phyloP scores from a whole-genome alignment of 805 yeast genomes.

The Ogataea trehaloabstinens region DNA sequence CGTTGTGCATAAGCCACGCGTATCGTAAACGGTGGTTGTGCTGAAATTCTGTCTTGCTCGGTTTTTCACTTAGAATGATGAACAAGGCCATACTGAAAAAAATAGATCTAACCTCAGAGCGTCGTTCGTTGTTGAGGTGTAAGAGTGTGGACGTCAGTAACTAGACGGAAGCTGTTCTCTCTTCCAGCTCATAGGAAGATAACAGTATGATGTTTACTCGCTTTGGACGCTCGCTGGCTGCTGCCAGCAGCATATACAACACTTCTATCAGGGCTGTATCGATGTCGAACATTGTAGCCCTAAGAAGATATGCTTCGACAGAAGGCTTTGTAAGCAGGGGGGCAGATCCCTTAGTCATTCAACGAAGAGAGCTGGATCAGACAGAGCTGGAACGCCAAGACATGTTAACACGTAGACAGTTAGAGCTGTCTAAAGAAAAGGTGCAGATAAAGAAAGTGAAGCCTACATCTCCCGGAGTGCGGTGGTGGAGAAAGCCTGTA shows the following conservation, averaged over 20 bases:
- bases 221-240: background rate
- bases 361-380: slow-evolving; percentile 40
- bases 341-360: slow-evolving; percentile 30
- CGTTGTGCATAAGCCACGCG: slow-evolving; percentile 26
- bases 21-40: slow-evolving; percentile 8
- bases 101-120: too few species aligned
- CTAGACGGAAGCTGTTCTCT: too few species aligned
- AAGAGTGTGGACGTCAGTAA: too few species aligned
- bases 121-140: too few species aligned
- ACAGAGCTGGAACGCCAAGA: slow-evolving; percentile 83
- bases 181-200: too few species aligned
- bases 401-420: slow-evolving; percentile 64
- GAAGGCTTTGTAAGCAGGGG: background rate
- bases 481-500: slow-evolving; percentile 86
- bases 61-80: too few species aligned
- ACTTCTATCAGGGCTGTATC: background rate
- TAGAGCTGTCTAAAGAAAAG: slow-evolving; percentile 66
- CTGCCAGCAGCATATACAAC: background rate
- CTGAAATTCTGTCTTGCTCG: too few species aligned
- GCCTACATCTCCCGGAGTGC: slow-evolving; percentile 81
- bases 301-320: background rate
- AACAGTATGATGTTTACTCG: too few species aligned
- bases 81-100: too few species aligned
- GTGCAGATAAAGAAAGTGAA: slow-evolving; percentile 73
- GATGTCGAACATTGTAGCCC: background rate